Conservation (phyloP, 1,139 yeast species). For the Taphrina sp. region DNA sequence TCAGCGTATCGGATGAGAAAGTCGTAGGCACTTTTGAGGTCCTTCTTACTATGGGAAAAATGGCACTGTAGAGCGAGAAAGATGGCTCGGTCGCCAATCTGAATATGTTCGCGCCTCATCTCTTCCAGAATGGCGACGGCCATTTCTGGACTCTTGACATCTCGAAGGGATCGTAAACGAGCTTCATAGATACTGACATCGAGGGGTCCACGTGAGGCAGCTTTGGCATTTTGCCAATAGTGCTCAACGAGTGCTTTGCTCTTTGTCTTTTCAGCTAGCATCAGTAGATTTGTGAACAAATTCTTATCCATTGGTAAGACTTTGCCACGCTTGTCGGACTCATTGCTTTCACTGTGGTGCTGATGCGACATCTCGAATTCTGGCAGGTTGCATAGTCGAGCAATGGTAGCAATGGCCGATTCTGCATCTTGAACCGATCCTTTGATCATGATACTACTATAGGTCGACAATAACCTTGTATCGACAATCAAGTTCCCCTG, state of each 20-base stretch:
- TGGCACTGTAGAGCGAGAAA: constrained; percentile 5
- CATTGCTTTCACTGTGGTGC: no score
- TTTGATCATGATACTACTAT: neutral
- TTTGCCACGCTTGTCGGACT: constrained; percentile 2
- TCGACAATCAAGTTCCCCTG: constrained; percentile 13
- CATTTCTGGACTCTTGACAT: neutral
- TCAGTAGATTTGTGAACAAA: neutral
- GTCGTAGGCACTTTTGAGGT: neutral
- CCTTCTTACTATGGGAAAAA: neutral
- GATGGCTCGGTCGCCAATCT: neutral
- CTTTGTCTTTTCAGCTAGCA: neutral
- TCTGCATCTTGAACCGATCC: neutral
- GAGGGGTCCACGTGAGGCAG: neutral
- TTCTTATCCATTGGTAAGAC: neutral
- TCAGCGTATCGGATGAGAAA: neutral
- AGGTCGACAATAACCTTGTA: constrained; percentile 6
- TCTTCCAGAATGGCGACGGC: constrained; percentile 1
- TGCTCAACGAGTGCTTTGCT: neutral
- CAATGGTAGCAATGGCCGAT: neutral
- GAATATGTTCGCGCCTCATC: neutral
- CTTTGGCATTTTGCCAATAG: neutral
- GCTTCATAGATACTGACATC: constrained; percentile 1
- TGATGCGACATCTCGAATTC: neutral
- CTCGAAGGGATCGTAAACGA: constrained; percentile 2
- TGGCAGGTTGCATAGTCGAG: constrained; percentile 4